A percentile compares a stretch with the other conserved stretches of the same genome.
Evolutionary conservation across 129 eudicot genomes (phyloP).

Genomic region (Ambrosia trifida): DNA sequence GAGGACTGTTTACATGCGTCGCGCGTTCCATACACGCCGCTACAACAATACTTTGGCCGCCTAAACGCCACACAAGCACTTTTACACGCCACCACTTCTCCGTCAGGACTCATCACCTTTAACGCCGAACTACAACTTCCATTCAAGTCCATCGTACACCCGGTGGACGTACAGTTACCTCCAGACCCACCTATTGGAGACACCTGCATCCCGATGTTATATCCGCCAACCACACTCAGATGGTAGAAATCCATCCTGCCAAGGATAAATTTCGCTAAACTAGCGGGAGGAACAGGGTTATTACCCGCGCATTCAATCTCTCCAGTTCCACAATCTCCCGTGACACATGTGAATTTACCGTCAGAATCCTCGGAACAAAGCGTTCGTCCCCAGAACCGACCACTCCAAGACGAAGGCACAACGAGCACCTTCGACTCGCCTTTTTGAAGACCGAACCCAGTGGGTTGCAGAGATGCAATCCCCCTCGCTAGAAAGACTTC

Average conservation of each 20-base stretch:
- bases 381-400: conserved; percentile 81
- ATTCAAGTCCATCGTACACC: too few species aligned
- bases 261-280: conserved; percentile 75
- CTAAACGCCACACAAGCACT: too few species aligned
- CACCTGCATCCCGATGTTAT: too few species aligned
- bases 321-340: conserved; percentile 86
- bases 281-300: conserved; percentile 67
- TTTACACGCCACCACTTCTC: too few species aligned
- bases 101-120: too few species aligned
- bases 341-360: conserved; percentile 55
- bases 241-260: conserved; percentile 70
- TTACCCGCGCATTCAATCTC: conserved; percentile 61
- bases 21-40: too few species aligned
- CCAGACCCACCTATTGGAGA: too few species aligned
- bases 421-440: conserved; percentile 45
- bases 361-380: conserved; percentile 56
- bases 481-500: conserved; percentile 74
- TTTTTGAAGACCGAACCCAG: conserved; percentile 59
- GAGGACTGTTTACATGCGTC: too few species aligned
- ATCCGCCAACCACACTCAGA: conserved; percentile 84
- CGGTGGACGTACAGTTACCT: too few species aligned
- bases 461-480: conserved; percentile 47
- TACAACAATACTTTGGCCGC: too few species aligned
- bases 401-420: conserved; percentile 67
- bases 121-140: too few species aligned